Base-by-base conservation (phyloP, 257 asterid species). In the Solanum piurae region DNA sequence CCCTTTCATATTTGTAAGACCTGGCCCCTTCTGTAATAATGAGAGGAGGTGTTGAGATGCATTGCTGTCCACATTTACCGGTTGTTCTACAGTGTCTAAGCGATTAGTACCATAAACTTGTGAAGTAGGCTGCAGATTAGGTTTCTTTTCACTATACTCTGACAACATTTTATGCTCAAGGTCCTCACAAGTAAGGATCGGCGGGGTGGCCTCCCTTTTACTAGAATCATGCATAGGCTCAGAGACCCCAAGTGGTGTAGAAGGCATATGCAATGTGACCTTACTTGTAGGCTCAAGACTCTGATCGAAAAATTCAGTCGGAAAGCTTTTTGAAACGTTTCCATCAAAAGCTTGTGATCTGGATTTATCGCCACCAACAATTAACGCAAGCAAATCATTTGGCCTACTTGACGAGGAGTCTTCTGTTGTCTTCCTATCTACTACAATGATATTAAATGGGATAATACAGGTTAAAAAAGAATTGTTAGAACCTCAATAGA, bases 121-220 rank as follows among this genome's bases (percentile, higher is more conserved):
- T 64, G 83, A 37, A 75, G 33, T 38, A 38, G 92, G 93, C 88
- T 40, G 91, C 90, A 86, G 52, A 40, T 86, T 83, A 84, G 92
- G 73, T 49, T 92, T 77, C 92, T 90, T 93, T 83, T 91, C 89
- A 87, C 91, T 88, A 86, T 86, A 96, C 87, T 95, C 96, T 10
- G 98, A 94, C 86, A 96, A 86, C 88, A 96, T 95, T 87, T 95
- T 89, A 86, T 93, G 98, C 89, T 96, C 99, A 86, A 96, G 99
- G 89, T 96, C 98, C 92, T 96, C 98, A 89, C 99, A 96, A 49
- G 98, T 95, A 66, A 96, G 96, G 73, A 95, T 90, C 44, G 92
- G 11, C 46, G 92, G 94, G 83, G 86, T 71, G 6, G 89, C 88
- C 76, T 91, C 95, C 71, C 88, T 91, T 88, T 90, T 95, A 88